Conservation (phyloP, 768 basidiomycete species). For the Suillus occidentalis region DNA sequence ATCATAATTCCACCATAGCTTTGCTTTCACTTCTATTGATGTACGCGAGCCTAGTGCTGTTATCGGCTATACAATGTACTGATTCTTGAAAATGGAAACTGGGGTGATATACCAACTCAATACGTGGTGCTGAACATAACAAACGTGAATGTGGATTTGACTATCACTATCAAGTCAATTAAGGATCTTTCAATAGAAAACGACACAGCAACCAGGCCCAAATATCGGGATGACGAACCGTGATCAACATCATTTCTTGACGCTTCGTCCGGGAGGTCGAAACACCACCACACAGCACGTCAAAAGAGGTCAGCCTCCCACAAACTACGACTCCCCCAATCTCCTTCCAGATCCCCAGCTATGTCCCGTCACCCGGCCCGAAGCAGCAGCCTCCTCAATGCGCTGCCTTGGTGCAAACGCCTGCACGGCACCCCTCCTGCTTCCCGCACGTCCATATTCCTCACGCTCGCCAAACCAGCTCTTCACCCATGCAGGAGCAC, state of each 20-base stretch:
- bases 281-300: neutral
- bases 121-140: neutral
- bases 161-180: neutral
- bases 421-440: conserved; percentile 52
- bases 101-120: neutral
- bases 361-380: conserved; percentile 32
- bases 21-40: neutral
- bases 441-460: conserved; percentile 32
- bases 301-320: neutral
- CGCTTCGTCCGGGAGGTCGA: neutral
- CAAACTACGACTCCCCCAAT: conserved; percentile 36
- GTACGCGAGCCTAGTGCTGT: neutral
- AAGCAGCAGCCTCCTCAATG: conserved; percentile 19
- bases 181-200: neutral
- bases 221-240: neutral
- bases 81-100: neutral
- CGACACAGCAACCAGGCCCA: neutral
- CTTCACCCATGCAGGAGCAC: conserved; percentile 61
- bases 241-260: neutral
- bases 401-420: conserved; percentile 53
- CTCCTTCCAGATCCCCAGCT: conserved; percentile 58
- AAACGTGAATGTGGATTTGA: neutral
- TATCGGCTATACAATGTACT: neutral
- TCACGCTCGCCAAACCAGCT: conserved; percentile 43
- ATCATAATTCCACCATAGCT: no score